Evolutionary conservation across 2,329 filamentous ascomycete species (phyloP), one percentile per base, ranked within the genome.

Genomic region (Aspergillus pseudonomiae): DNA sequence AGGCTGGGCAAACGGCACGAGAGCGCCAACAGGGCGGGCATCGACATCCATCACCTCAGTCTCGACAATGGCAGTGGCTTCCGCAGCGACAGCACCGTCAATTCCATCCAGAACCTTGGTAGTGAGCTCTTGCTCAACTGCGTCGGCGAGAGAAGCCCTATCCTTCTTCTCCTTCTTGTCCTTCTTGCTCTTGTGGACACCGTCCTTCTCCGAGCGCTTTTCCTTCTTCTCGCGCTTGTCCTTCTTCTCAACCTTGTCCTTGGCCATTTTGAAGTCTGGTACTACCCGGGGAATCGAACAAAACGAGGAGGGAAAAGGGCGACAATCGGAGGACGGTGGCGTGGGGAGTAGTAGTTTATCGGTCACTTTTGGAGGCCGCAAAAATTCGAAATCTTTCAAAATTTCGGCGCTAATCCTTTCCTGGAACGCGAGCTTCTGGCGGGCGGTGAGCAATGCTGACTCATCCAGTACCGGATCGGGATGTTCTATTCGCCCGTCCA

Each of bases 1-100:
- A 59, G 82, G 82, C 67, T 80, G 79, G 67, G 82, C 82, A 70
- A 84, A 84, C 12, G 81, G 82, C 65, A 83, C 82, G 59, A 83
- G 69, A 43, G 82, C 80, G 52, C 81, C 81, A 60, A 81, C 65
- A 58, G 80, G 80, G 62, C 75, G 75, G 59, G 26, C 53, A 61
- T 74, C 73, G 58, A 71, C 61, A 43, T 71, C 72, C 68, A 71
- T 73, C 57, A 65, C 65, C 59, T 74, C 74, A 36, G 64, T 68
- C 53, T 75, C 69, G 57, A 67, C 66, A 34, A 70, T 70, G 59
- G 68, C 69, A 45, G 62, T 63, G 12, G 63, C 60, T 63, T 71
- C 66, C 10, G 63, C 65, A 61, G 68, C 56, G 39, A 67, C 65
- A n/a, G 72, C 71, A 65, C 75, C 64, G 36, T 78, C 75, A 63